These are phyloP conservation scores for Xylaria palmicola DNA, from an alignment of 495 filamentous ascomycete genomes.

Conservation along the genomic window DNA sequence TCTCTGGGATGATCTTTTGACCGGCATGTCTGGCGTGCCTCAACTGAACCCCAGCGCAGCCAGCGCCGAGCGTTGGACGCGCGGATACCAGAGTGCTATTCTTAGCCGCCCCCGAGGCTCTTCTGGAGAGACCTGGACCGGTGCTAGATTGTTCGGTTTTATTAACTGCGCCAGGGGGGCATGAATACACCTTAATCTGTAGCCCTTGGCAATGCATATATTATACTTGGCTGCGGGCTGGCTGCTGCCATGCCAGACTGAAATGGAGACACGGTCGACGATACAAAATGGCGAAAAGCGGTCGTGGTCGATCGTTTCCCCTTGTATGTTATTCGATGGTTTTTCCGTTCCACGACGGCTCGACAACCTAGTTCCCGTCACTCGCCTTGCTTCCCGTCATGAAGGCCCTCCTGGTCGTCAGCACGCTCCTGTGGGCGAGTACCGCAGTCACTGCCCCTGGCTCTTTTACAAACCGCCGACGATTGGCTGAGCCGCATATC, in stretches of 20 bases:
- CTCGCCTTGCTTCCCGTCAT: conserved; percentile 9
- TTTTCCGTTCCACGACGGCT: too few species aligned
- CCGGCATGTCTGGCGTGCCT: too few species aligned
- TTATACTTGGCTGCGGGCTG: neutral
- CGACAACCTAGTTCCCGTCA: too few species aligned
- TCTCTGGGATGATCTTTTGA: too few species aligned
- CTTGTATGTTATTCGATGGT: neutral
- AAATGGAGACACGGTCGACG: too few species aligned
- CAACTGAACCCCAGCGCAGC: too few species aligned
- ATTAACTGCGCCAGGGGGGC: neutral
- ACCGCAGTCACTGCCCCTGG: conserved; percentile 20
- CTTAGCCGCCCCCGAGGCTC: neutral
- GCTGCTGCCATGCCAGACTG: too few species aligned
- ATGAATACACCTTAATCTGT: neutral
- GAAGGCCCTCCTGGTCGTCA: conserved; percentile 20
- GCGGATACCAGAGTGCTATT: neutral
- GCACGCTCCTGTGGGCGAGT: conserved; percentile 20
- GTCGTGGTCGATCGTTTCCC: neutral
- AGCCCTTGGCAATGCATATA: neutral
- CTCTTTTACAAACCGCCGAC: conserved; percentile 16
- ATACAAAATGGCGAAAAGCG: neutral
- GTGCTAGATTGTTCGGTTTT: neutral
- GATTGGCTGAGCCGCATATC: conserved; percentile 9
- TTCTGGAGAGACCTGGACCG: neutral
- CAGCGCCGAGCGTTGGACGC: too few species aligned